These are phyloP conservation scores for Penicillium sp. DNA, from an alignment of 2,329 filamentous ascomycete genomes.

Conservation along the genomic window DNA sequence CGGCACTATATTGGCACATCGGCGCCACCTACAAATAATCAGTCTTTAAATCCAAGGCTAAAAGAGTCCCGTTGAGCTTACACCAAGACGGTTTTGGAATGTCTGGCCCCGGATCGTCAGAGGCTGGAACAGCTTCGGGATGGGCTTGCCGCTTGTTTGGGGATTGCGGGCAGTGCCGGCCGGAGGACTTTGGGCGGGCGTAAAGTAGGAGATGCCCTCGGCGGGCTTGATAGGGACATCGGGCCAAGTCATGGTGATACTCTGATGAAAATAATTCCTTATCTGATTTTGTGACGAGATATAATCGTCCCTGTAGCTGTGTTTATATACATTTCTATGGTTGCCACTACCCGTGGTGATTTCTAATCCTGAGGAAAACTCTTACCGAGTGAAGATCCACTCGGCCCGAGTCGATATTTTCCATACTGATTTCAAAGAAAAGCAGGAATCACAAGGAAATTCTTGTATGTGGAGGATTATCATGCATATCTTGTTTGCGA, in stretches of 20 bases:
- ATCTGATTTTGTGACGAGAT: no score
- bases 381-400: no score
- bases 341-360: no score
- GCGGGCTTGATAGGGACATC: conserved; percentile 36
- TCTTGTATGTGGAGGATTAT: no score
- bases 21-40: conserved; percentile 38
- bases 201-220: conserved; percentile 40
- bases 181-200: conserved; percentile 34
- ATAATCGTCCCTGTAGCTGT: no score
- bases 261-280: no score
- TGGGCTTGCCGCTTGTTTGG: conserved; percentile 37
- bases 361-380: no score
- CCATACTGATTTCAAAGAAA: no score
- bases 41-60: background rate
- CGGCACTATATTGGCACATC: conserved; percentile 60
- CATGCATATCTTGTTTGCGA: no score
- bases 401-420: no score
- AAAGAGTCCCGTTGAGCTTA: conserved; percentile 22
- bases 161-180: conserved; percentile 39
- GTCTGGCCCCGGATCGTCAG: conserved; percentile 54
- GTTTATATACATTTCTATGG: no score
- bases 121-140: conserved; percentile 55
- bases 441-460: no score
- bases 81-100: conserved; percentile 60
- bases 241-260: conserved; percentile 24